Percentiles rank a stretch among this genome's conserved stretches.
phyloP scores from a whole-genome alignment of 305 asterid species.

The Fraxinus nigra region DNA sequence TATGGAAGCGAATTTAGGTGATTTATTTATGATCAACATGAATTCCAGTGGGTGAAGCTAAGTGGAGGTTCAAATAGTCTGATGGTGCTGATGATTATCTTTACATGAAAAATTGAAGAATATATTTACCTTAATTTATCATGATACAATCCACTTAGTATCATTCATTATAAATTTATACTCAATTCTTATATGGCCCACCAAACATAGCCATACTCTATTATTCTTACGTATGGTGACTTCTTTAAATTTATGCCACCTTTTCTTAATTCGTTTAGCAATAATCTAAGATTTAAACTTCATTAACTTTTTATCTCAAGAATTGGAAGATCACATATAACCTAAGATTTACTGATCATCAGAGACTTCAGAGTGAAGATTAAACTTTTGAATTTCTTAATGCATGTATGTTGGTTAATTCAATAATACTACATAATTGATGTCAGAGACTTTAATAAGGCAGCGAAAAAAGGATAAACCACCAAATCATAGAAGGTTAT shows the following conservation, averaged over 20 bases:
- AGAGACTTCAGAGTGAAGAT: too few relatives aligned
- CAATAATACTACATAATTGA: neutral
- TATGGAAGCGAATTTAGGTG: neutral
- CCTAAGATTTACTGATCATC: too few relatives aligned
- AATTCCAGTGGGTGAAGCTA: neutral
- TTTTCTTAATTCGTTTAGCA: neutral
- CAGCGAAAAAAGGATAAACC: neutral
- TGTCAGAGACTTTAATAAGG: neutral
- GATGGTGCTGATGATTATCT: neutral
- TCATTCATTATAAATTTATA: neutral
- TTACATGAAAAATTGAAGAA: neutral
- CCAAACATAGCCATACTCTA: neutral
- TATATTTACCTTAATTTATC: neutral
- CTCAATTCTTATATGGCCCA: neutral
- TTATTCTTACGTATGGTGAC: neutral
- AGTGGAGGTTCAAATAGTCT: neutral
- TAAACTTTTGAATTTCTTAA: neutral
- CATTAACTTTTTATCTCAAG: neutral
- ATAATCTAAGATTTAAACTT: too few relatives aligned
- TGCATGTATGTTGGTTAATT: neutral
- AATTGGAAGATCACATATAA: neutral
- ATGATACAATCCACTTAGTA: neutral
- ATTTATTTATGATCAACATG: neutral
- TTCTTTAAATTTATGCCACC: neutral
- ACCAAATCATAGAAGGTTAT: neutral